These are phyloP conservation scores for Coleophoma crateriformis DNA, from an alignment of 2,329 filamentous ascomycete species.

Conservation along the genomic window DNA sequence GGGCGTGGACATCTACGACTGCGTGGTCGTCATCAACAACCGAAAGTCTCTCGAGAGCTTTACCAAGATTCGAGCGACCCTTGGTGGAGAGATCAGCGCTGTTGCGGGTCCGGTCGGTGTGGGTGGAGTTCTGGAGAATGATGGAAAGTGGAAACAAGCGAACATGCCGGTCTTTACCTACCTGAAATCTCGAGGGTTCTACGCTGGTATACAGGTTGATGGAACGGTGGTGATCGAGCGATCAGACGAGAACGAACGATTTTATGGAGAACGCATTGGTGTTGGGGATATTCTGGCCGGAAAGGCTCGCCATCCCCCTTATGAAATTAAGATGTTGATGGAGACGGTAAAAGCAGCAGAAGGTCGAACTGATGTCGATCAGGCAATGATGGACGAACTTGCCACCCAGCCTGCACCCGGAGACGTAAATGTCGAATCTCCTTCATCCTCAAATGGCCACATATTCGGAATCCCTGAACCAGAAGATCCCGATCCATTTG, in stretches of 20 bases:
- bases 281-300: conserved; percentile 54
- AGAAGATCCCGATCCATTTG: conserved; percentile 87
- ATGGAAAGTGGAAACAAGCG: conserved; percentile 44
- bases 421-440: conserved; percentile 54
- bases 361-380: conserved; percentile 72
- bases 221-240: conserved; percentile 83
- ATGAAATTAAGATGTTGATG: conserved; percentile 35
- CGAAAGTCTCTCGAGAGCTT: conserved; percentile 79
- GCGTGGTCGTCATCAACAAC: conserved; percentile 87
- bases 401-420: conserved; percentile 67
- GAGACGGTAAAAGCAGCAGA: conserved; percentile 87
- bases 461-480: conserved; percentile 73
- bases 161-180: conserved; percentile 76
- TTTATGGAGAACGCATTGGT: conserved; percentile 65
- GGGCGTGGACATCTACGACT: conserved; percentile 93
- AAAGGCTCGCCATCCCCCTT: conserved; percentile 22
- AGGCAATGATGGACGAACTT: conserved; percentile 56
- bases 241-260: conserved; percentile 81
- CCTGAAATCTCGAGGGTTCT: conserved; percentile 84
- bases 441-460: conserved; percentile 30
- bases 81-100: conserved; percentile 76
- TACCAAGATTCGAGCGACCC: conserved; percentile 69
- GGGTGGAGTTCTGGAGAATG: conserved; percentile 44
- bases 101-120: conserved; percentile 73
- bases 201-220: conserved; percentile 80